Conservation (phyloP, 164 flowering plant species). For the Umbellularia californica region DNA sequence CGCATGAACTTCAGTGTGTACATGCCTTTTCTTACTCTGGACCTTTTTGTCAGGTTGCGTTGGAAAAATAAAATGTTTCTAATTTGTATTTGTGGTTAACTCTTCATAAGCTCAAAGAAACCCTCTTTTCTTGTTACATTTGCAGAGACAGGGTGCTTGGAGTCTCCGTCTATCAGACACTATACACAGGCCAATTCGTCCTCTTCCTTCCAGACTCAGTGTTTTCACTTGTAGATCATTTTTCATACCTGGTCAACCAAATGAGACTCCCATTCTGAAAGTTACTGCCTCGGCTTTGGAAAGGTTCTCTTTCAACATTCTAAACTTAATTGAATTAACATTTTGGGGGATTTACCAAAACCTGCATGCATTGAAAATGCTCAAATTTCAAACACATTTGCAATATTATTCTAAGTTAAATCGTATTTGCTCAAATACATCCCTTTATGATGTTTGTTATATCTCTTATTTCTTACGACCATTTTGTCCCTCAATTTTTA, state of each 20-base stretch:
- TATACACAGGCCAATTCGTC: conserved; percentile 21
- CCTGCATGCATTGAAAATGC: background rate
- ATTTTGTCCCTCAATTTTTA: no score
- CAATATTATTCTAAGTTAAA: no score
- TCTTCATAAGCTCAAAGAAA: background rate
- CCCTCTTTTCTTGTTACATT: conserved; percentile 8
- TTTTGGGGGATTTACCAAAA: background rate
- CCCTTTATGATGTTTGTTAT: no score
- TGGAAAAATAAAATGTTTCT: background rate
- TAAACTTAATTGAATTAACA: background rate
- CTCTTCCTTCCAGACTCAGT: conserved; percentile 27
- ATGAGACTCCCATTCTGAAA: conserved; percentile 39
- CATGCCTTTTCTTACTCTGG: no score
- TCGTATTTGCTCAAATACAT: no score
- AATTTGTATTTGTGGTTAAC: background rate
- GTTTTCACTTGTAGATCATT: conserved; percentile 48
- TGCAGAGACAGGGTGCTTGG: conserved; percentile 41
- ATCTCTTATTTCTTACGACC: no score
- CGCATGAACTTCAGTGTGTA: no score
- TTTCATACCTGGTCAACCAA: conserved; percentile 32
- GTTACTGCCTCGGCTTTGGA: conserved; percentile 34
- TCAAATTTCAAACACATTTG: background rate
- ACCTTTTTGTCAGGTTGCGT: background rate
- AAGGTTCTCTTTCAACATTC: conserved; percentile 31
- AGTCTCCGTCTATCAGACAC: conserved; percentile 31